phyloP scores from a whole-genome alignment of 371 early-diverging fungal species.

The Mortierella sp. region DNA sequence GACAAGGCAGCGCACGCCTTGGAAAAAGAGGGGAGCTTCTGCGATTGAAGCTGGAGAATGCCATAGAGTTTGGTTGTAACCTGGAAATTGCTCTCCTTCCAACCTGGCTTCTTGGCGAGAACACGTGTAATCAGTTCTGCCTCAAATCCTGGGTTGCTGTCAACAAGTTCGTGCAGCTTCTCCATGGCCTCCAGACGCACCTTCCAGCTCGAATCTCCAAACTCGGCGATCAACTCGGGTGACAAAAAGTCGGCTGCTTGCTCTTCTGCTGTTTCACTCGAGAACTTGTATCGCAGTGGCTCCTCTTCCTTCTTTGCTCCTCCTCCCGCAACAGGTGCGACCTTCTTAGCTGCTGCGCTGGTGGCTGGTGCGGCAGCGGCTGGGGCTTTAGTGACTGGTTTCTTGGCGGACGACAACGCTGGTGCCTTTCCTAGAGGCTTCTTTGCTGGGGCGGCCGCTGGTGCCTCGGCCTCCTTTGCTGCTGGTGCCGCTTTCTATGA shows the following conservation, averaged over 20 bases:
- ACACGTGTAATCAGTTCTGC: constrained; percentile 88
- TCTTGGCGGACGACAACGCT: constrained; percentile 56
- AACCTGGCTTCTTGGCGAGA: constrained; percentile 89
- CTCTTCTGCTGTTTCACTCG: constrained; percentile 77
- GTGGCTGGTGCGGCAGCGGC: constrained; percentile 46
- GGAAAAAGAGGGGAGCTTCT: constrained; percentile 73
- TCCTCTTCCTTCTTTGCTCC: constrained; percentile 76
- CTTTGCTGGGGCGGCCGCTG: constrained; percentile 73
- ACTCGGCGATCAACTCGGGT: constrained; percentile 67
- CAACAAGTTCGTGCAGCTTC: constrained; percentile 73
- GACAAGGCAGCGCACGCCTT: constrained; percentile 82
- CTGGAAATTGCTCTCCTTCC: constrained; percentile 97
- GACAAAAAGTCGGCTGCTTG: constrained; percentile 75
- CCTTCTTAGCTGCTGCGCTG: constrained; percentile 67
- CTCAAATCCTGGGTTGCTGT: constrained; percentile 69
- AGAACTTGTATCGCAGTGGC: constrained; percentile 75
- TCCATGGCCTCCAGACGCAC: constrained; percentile 89
- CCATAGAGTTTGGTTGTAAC: constrained; percentile 68
- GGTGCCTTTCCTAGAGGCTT: constrained; percentile 67
- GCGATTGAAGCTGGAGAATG: constrained; percentile 77
- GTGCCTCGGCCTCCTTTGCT: constrained; percentile 60
- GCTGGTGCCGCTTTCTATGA: constrained; percentile 33
- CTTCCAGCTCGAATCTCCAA: constrained; percentile 90
- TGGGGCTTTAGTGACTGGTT: constrained; percentile 49
- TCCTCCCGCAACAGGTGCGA: constrained; percentile 58